phyloP scores from a whole-genome alignment of 371 early-diverging fungal genomes.

The Smittium mucronatum region DNA sequence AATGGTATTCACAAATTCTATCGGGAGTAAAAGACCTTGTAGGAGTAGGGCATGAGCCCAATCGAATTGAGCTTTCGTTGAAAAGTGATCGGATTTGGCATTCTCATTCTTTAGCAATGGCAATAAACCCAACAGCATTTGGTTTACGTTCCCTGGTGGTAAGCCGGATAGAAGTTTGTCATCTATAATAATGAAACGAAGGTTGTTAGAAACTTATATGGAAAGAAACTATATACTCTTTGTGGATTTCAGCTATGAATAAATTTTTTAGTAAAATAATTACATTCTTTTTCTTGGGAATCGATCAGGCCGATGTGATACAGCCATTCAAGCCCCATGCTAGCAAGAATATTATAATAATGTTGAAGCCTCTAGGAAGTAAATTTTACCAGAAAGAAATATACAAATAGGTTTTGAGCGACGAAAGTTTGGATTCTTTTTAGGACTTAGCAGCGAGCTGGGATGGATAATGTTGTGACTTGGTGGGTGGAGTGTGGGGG shows the following conservation, averaged over 20 bases:
- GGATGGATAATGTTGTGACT: too few relatives aligned
- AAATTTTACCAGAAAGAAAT: too few relatives aligned
- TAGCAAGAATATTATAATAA: background rate
- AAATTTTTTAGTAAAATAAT: background rate
- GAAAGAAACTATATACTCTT: background rate
- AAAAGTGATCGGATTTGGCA: background rate
- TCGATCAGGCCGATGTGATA: constrained; percentile 11
- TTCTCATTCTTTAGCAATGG: constrained; percentile 2
- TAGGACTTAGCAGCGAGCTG: too few relatives aligned
- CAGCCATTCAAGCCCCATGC: constrained; percentile 9
- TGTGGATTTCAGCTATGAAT: background rate
- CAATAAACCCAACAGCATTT: constrained; percentile 3
- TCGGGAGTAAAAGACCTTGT: constrained; percentile 8
- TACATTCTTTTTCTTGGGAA: constrained; percentile 6
- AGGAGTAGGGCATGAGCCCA: constrained; percentile 7
- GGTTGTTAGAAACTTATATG: background rate
- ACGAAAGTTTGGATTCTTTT: too few relatives aligned
- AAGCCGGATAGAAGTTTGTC: background rate
- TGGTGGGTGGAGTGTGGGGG: too few relatives aligned
- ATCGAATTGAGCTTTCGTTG: constrained; percentile 8
- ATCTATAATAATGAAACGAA: constrained; percentile 8
- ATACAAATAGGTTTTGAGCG: too few relatives aligned
- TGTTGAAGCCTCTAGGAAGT: too few relatives aligned
- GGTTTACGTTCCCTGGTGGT: constrained; percentile 5
- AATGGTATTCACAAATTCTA: constrained; percentile 10